Evolutionary conservation across 495 filamentous ascomycete genomes (phyloP).

Genomic region (Daldinia vernicosa): DNA sequence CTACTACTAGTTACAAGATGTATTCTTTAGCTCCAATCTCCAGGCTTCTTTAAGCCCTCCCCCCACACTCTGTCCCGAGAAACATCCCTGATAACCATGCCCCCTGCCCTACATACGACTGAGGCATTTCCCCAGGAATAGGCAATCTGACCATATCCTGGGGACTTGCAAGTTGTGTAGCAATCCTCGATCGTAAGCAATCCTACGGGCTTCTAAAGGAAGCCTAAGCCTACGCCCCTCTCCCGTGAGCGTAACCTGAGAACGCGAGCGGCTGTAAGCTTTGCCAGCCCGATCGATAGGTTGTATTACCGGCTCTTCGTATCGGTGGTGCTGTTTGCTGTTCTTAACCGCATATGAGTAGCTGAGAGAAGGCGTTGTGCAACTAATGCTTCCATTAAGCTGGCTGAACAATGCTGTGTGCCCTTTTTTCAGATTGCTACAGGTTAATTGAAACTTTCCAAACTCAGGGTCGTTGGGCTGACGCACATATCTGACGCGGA

Average conservation of each 20-base stretch:
- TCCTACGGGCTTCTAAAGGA: not conserved
- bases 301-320: not conserved
- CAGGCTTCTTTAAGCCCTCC: not conserved
- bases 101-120: slow-evolving; percentile 1
- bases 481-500: slow-evolving; percentile 5
- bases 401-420: not conserved
- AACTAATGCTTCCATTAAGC: not conserved
- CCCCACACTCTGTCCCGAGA: not conserved
- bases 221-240: not conserved
- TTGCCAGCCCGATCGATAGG: slow-evolving; percentile 2
- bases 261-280: not conserved
- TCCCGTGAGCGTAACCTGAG: not conserved
- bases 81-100: not conserved
- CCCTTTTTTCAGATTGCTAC: not conserved
- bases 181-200: slow-evolving; percentile 10
- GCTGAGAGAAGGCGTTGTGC: not conserved
- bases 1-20: not conserved
- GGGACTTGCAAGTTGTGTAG: slow-evolving; percentile 12
- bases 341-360: not conserved
- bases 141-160: slow-evolving; percentile 15
- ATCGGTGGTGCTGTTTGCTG: slow-evolving; percentile 1
- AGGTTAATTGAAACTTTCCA: not conserved
- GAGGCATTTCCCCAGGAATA: slow-evolving; percentile 33
- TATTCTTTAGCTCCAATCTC: not conserved
- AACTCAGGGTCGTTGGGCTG: not conserved